Percentiles rank a stretch among this genome's conserved stretches.
These are phyloP conservation scores for Cystobasidium slooffiae DNA, from an alignment of 1,284 basidiomycete genomes.

Conservation along the genomic window DNA sequence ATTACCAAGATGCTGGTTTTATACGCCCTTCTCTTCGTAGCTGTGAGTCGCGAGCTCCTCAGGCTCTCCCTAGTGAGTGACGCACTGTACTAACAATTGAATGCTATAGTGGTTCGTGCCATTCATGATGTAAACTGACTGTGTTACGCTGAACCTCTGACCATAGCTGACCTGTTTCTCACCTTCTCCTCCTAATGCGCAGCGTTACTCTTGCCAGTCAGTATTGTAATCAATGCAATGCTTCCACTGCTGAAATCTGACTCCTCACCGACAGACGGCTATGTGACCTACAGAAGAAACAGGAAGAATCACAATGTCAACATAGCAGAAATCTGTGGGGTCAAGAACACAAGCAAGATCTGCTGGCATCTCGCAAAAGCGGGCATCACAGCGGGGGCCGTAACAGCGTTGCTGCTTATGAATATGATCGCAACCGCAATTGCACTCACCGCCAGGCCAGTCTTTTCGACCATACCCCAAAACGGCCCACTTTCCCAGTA, in stretches of 20 bases:
- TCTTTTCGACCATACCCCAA: neutral
- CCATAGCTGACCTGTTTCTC: no score
- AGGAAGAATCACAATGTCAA: slow-evolving; percentile 21
- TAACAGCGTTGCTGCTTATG: neutral
- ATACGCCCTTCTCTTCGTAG: neutral
- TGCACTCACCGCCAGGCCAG: neutral
- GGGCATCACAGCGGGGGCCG: slow-evolving; percentile 7
- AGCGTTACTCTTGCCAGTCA: slow-evolving; percentile 11
- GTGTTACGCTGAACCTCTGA: no score
- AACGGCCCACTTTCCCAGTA: no score
- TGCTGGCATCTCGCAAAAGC: slow-evolving; percentile 20
- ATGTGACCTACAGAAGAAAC: neutral
- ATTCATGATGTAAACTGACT: slow-evolving; percentile 11
- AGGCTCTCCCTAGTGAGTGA: neutral
- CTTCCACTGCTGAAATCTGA: neutral
- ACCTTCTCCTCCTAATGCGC: neutral
- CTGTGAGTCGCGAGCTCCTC: neutral
- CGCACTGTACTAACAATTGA: neutral
- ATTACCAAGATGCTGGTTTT: slow-evolving; percentile 10
- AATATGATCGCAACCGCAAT: slow-evolving; percentile 9
- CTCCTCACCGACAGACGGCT: slow-evolving; percentile 1
- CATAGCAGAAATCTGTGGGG: slow-evolving; percentile 18
- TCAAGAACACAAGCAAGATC: slow-evolving; percentile 6
- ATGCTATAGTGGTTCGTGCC: slow-evolving; percentile 18
- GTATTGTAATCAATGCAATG: neutral